These are phyloP conservation scores for Lolium rigidum DNA, from an alignment of 176 grass and related monocot genomes.

Conservation along the genomic window DNA sequence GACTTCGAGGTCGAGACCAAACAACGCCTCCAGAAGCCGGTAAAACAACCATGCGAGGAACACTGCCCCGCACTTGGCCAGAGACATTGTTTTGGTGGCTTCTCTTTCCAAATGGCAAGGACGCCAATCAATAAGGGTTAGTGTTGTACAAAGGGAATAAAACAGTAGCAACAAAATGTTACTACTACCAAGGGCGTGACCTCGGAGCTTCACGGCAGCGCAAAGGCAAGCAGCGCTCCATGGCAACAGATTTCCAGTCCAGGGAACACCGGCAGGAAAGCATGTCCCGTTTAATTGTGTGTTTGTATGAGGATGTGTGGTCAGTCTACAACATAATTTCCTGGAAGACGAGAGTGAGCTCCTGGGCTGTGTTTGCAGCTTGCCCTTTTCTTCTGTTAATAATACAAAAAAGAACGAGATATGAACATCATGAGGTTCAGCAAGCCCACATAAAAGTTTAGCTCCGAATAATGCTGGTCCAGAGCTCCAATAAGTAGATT, in stretches of 20 bases:
- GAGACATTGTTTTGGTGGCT: slow-evolving; percentile 30
- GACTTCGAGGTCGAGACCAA: background rate
- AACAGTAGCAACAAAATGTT: slow-evolving; percentile 35
- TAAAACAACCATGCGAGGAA: background rate
- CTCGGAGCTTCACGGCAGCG: slow-evolving; percentile 17
- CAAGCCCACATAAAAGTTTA: background rate
- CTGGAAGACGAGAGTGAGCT: slow-evolving; percentile 87
- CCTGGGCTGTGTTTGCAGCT: slow-evolving; percentile 77
- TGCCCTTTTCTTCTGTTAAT: slow-evolving; percentile 85
- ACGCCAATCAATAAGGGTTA: slow-evolving; percentile 44
- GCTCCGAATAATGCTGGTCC: background rate
- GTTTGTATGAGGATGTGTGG: slow-evolving; percentile 44
- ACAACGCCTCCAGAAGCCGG: background rate
- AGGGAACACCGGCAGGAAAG: slow-evolving; percentile 6
- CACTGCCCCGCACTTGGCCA: background rate
- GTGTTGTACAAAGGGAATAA: slow-evolving; percentile 44
- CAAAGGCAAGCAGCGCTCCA: slow-evolving; percentile 20
- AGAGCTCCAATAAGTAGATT: background rate
- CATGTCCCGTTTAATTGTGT: slow-evolving; percentile 34
- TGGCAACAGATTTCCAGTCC: slow-evolving; percentile 17
- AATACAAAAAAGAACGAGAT: slow-evolving; percentile 20
- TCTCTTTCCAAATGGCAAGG: slow-evolving; percentile 40
- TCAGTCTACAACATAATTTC: slow-evolving; percentile 79
- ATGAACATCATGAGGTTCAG: slow-evolving; percentile 21
- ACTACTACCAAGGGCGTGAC: slow-evolving; percentile 32